Evolutionary conservation across 495 filamentous ascomycete species (phyloP), one percentile per base, ranked within the genome.

Genomic region (Viridothelium virens): DNA sequence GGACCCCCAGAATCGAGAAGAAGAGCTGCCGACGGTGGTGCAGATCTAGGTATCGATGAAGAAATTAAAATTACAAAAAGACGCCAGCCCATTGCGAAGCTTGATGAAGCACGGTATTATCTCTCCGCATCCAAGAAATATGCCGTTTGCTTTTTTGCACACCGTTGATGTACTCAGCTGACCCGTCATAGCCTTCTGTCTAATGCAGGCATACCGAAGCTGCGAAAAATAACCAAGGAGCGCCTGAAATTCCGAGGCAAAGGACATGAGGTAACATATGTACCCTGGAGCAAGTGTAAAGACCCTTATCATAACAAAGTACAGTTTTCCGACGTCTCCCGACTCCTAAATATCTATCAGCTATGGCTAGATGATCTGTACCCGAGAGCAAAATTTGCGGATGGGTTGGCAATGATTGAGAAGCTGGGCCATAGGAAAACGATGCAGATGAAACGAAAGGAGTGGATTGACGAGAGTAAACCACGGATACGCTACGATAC

Each of bases 351-450:
- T 50, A 89, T 92, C 72, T 99, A 97, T 74, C 94, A 97, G 74
- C 77, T 95, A 69, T 99, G 94, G 94, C 90, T 97, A 4, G 94
- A 99, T 74, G 91, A 96, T 67, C 81, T 99, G 34, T 99, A 91
- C 70, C 95, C 94, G 53, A 91, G 92, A 69, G 94, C 92, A 1
- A 95, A 91, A 72, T 97, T 99, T 67, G 81, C 88, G 34, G 95
- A 99, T 72, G 94, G 90, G 3, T 79, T 97, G 25, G 77, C 86
- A 39, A 97, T 97, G 76, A 91, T 97, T 7, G 95, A 99, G 76
- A 97, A 96, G 76, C 78, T 91, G 3, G 94, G 94, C 1, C 94
- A 97, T 75, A 89, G 87, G 46, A 89, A 85, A 72, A 79, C 82
- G 3, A 79, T 91, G 67, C 90, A 90, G 64, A 82, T 83, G 11